These are phyloP conservation scores for Fusarium sp. DNA, from an alignment of 2,329 filamentous ascomycete species.

Conservation along the genomic window DNA sequence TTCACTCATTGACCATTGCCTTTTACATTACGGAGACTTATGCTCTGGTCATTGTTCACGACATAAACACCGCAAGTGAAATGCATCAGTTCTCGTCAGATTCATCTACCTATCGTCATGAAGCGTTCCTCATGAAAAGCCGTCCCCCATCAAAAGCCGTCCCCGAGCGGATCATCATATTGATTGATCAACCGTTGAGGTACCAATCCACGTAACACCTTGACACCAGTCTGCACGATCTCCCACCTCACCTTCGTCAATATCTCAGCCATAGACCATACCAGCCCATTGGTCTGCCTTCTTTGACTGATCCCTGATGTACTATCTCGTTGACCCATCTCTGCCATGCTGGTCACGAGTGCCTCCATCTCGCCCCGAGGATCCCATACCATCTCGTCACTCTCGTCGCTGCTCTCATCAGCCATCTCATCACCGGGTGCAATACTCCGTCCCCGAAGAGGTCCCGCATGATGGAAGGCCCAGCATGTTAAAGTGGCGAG, in stretches of 20 bases:
- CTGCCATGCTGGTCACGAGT: constrained; percentile 54
- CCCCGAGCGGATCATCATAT: constrained; percentile 21
- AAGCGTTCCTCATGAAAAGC: background rate
- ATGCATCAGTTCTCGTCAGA: background rate
- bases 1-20: background rate
- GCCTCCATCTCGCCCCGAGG: constrained; percentile 60
- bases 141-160: background rate
- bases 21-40: background rate
- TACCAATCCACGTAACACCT: constrained; percentile 59
- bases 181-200: constrained; percentile 48
- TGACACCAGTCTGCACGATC: constrained; percentile 71
- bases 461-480: constrained; percentile 63
- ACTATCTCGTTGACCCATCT: constrained; percentile 30
- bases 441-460: background rate
- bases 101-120: background rate
- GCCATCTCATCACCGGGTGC: background rate
- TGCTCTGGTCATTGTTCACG: background rate
- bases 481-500: constrained; percentile 69
- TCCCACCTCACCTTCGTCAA: constrained; percentile 70
- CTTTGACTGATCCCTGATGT: constrained; percentile 55
- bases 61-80: background rate
- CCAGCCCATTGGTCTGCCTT: constrained; percentile 63
- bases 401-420: constrained; percentile 45
- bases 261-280: constrained; percentile 66
- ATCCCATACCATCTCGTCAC: constrained; percentile 64